Conservation (phyloP, 129 eudicot genomes). For the Pulicaria dysenterica region DNA sequence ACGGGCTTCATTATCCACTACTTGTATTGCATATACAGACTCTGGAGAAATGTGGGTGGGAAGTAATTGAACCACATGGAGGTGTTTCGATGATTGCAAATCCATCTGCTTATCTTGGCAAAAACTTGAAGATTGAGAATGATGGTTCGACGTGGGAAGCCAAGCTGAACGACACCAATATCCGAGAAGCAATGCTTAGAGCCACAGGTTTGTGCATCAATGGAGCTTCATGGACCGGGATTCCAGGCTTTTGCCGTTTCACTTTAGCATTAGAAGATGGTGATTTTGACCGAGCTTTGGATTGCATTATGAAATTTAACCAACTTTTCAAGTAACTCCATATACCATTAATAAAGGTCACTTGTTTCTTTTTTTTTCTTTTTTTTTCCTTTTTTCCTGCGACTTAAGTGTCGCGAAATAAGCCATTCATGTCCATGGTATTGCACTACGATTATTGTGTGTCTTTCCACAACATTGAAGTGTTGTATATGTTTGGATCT, state of each 20-base stretch:
- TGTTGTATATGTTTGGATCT: no score
- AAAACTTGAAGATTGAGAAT: slow-evolving; percentile 48
- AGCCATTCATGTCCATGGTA: slow-evolving; percentile 26
- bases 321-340: slow-evolving; percentile 40
- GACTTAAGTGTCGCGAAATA: slow-evolving; percentile 42
- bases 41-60: slow-evolving; percentile 90
- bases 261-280: slow-evolving; percentile 74
- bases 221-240: slow-evolving; percentile 89
- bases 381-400: slow-evolving; percentile 2
- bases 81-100: slow-evolving; percentile 91
- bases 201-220: slow-evolving; percentile 91
- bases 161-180: slow-evolving; percentile 67
- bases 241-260: slow-evolving; percentile 89
- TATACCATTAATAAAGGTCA: background rate
- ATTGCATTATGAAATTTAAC: slow-evolving; percentile 62
- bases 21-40: slow-evolving; percentile 46
- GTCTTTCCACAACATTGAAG: background rate
- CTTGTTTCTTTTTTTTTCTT: background rate
- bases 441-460: slow-evolving; percentile 12
- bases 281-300: slow-evolving; percentile 73
- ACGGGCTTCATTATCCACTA: background rate
- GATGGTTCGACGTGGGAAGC: slow-evolving; percentile 48
- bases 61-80: slow-evolving; percentile 72
- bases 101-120: slow-evolving; percentile 69
- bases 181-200: slow-evolving; percentile 76